phyloP scores from a whole-genome alignment of 1,284 basidiomycete species.

The Leucoagaricus sp. region DNA sequence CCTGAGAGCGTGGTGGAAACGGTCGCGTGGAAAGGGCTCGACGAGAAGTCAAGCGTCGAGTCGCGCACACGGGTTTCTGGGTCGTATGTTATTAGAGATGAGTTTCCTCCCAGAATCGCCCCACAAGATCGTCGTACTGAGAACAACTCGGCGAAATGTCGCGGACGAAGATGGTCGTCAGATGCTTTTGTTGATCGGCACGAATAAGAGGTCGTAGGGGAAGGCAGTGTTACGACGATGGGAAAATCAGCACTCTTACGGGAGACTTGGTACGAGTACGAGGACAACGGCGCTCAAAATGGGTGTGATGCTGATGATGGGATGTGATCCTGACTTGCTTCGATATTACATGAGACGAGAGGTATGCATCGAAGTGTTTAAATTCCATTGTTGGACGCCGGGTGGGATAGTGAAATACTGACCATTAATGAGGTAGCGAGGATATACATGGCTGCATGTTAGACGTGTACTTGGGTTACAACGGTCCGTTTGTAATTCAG shows the following conservation, averaged over 20 bases:
- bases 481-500: neutral
- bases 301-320: neutral
- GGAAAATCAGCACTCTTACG: conserved; percentile 1
- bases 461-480: too few relatives aligned
- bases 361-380: neutral
- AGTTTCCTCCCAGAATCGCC: neutral
- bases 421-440: neutral
- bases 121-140: conserved; percentile 5
- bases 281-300: neutral
- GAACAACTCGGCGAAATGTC: conserved; percentile 12
- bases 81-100: neutral
- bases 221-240: neutral
- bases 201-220: neutral
- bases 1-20: neutral
- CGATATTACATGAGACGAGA: conserved; percentile 2
- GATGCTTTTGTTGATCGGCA: conserved; percentile 9
- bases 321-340: conserved; percentile 5
- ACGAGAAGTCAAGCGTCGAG: neutral
- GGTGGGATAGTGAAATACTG: conserved; percentile 5
- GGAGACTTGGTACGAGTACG: conserved; percentile 1
- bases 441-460: neutral
- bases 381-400: neutral
- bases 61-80: too few relatives aligned
- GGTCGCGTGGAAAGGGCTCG: neutral
- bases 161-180: neutral